Evolutionary conservation across 371 early-diverging fungal species (phyloP), one percentile per base, ranked within the genome.

Genomic region (Gilbertella persicaria): DNA sequence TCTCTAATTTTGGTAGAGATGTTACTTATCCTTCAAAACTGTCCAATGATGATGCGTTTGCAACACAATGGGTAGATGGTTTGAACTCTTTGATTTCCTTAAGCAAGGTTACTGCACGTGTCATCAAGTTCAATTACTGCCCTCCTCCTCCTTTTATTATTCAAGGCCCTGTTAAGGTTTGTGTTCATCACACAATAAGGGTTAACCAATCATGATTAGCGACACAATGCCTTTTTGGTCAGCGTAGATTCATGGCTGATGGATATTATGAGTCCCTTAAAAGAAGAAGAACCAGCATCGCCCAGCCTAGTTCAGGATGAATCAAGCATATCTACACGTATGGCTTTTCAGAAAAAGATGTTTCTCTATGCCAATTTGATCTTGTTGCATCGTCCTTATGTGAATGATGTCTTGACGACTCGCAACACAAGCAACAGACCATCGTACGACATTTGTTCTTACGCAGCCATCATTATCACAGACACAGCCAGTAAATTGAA

Each of bases 301-400:
- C 21, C 46, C 5, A 50, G 41, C 16, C 6, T 42, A 0, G 12
- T 25, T 33, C 4, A 19, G 17, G 42, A 47, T 35, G 45, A 53
- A 29, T 29, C 40, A 4, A 14, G 4, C 16, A 46, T 48, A 3
- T 28, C 47, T 4, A 55, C 38, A 38, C 50, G 59, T 10, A 41
- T 62, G 19, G 19, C 28, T 9, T 48, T 57, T 25, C 55, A 64
- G 17, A 64, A 64, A 17, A 24, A 48, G 30, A 39, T 55, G 21
- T 58, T 59, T 42, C 16, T 59, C 8, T 62, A 67, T 16, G 58
- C 68, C 17, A 61, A 64, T 19, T 26, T 78, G 45, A 70, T 78
- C 1, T 38, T 78, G 2, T 35, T 78, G 17, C 78, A 78, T 48
- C 59, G 67, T 17, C 78, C 78, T 3, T 72, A 72, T 45, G 59